phyloP scores from a whole-genome alignment of 2,329 filamentous ascomycete species.

The Neofusicoccum sp. region DNA sequence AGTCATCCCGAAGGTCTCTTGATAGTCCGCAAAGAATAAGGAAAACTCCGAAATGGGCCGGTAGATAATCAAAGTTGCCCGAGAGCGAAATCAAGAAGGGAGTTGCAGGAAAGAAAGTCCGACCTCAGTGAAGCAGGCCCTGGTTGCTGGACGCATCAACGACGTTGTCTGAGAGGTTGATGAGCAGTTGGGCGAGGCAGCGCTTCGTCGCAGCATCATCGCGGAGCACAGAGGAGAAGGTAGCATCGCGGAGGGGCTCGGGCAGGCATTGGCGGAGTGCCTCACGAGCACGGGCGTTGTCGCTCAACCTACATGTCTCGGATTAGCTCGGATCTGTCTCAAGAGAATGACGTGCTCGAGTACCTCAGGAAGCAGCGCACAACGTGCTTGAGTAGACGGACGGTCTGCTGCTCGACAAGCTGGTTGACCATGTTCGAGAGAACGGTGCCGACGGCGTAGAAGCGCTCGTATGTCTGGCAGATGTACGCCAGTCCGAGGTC shows the following conservation, averaged over 20 bases:
- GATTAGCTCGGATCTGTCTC: neutral
- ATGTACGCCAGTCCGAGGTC: constrained; percentile 98
- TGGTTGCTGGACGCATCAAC: constrained; percentile 50
- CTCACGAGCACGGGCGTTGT: constrained; percentile 93
- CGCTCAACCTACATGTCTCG: constrained; percentile 66
- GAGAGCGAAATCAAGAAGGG: neutral
- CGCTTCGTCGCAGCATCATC: constrained; percentile 97
- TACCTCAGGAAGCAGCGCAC: constrained; percentile 95
- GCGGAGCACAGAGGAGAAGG: constrained; percentile 91
- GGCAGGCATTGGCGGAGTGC: constrained; percentile 93
- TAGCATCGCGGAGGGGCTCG: constrained; percentile 96
- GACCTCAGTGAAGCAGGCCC: constrained; percentile 31
- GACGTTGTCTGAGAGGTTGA: constrained; percentile 91
- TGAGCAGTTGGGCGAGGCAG: constrained; percentile 92
- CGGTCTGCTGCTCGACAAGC: constrained; percentile 95
- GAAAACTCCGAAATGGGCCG: neutral
- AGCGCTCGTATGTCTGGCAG: constrained; percentile 96
- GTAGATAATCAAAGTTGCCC: neutral
- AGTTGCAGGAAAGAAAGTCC: neutral
- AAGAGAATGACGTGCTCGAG: constrained; percentile 32
- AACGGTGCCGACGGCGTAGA: constrained; percentile 96
- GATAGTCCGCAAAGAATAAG: neutral
- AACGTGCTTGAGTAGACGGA: constrained; percentile 92
- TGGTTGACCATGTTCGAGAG: constrained; percentile 98
- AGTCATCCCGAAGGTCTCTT: neutral